phyloP scores from a whole-genome alignment of 2,329 filamentous ascomycete genomes.

The Ceratocystis albifundus region DNA sequence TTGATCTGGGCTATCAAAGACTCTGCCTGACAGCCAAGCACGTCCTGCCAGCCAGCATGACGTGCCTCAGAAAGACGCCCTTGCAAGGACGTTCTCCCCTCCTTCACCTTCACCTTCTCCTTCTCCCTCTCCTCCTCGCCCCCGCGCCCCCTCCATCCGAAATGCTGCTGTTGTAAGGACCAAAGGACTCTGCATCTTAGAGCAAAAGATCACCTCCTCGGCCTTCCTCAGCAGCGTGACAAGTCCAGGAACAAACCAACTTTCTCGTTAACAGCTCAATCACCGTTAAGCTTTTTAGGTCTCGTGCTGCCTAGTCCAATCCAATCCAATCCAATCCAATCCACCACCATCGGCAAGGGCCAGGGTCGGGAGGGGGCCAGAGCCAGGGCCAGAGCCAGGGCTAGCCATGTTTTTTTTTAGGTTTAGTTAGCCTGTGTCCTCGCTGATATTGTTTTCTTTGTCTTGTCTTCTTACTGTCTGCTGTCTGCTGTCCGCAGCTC shows the following conservation, averaged over 20 bases:
- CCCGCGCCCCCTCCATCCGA: too few species aligned
- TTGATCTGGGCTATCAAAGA: too few species aligned
- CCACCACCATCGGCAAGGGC: background rate
- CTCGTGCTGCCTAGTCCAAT: background rate
- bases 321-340: background rate
- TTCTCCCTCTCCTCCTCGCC: too few species aligned
- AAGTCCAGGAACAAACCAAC: background rate
- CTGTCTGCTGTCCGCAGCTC: too few species aligned
- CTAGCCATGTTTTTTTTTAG: background rate
- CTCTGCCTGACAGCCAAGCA: too few species aligned
- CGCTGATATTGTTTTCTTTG: background rate
- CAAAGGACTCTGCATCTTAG: background rate
- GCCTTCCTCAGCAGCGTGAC: background rate
- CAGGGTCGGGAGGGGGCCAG: background rate
- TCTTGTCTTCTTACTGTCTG: background rate
- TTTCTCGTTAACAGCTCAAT: background rate
- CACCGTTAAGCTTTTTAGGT: background rate
- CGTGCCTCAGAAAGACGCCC: background rate
- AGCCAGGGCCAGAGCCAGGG: background rate
- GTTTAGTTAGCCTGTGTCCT: background rate
- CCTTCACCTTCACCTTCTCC: too few species aligned
- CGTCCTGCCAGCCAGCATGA: background rate
- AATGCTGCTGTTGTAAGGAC: background rate
- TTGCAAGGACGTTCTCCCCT: background rate
- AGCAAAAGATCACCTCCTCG: background rate